phyloP scores from a whole-genome alignment of 1,139 yeast species.

The Pichia sp. region DNA sequence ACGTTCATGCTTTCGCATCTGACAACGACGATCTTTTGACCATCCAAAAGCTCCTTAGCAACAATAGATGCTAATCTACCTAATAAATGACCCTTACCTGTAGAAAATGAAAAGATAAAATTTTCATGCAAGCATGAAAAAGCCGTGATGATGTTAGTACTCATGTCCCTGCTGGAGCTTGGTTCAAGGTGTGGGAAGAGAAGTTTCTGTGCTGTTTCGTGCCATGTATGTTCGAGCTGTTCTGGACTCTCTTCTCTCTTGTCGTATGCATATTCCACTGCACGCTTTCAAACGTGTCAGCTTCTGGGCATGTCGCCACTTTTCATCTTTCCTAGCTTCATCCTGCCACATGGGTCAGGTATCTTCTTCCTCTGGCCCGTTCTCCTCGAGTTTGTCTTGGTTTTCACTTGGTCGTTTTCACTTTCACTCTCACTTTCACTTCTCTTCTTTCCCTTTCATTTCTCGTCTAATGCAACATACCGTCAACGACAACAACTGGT shows the following conservation, averaged over 20 bases:
- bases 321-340: too few species aligned
- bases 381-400: too few species aligned
- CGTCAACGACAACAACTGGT: slow-evolving; percentile 97
- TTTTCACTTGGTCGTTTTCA: too few species aligned
- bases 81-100: slow-evolving; percentile 96
- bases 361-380: too few species aligned
- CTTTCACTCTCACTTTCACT: not conserved
- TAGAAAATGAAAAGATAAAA: slow-evolving; percentile 8
- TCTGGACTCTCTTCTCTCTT: too few species aligned
- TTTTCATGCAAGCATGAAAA: not conserved
- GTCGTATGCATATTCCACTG: too few species aligned
- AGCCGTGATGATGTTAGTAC: slow-evolving; percentile 7
- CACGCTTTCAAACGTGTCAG: too few species aligned
- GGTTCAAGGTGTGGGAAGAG: not conserved
- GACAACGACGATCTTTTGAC: slow-evolving; percentile 96
- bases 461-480: slow-evolving; percentile 38
- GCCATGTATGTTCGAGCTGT: too few species aligned
- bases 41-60: slow-evolving; percentile 97
- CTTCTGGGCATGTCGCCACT: too few species aligned
- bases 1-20: slow-evolving; percentile 98
- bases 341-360: too few species aligned
- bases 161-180: not conserved
- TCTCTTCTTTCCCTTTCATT: not conserved
- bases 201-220: too few species aligned
- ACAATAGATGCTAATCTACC: slow-evolving; percentile 99